phyloP scores from a whole-genome alignment of 257 asterid genomes.

The Solanum virginianum region DNA sequence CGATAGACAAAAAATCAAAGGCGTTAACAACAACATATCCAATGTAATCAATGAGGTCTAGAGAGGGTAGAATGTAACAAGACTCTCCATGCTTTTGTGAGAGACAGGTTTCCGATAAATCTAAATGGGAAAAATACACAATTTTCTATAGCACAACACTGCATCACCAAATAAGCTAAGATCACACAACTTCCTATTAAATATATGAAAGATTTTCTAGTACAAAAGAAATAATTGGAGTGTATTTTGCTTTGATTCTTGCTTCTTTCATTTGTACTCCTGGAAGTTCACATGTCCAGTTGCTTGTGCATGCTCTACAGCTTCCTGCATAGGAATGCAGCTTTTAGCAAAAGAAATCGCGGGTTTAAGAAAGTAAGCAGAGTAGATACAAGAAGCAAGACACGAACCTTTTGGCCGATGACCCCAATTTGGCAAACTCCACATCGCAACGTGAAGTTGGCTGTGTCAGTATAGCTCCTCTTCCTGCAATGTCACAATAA shows the following conservation, averaged over 20 bases:
- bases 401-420: slow-evolving; percentile 66
- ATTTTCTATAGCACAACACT: not conserved
- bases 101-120: not conserved
- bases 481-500: slow-evolving; percentile 30
- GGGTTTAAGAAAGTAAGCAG: not conserved
- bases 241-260: not conserved
- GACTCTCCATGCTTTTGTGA: too few species aligned
- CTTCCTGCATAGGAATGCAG: slow-evolving; percentile 47
- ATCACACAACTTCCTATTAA: not conserved
- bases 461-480: slow-evolving; percentile 85
- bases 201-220: not conserved
- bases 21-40: not conserved
- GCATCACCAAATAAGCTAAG: not conserved
- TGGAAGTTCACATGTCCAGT: slow-evolving; percentile 97
- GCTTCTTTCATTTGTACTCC: slow-evolving; percentile 43
- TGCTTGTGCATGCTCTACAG: slow-evolving; percentile 80
- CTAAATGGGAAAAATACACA: not conserved
- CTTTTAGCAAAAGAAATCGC: not conserved
- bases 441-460: slow-evolving; percentile 88
- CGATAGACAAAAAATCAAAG: too few species aligned
- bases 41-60: too few species aligned
- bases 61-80: too few species aligned
- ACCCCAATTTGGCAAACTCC: slow-evolving; percentile 95
- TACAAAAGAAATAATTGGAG: not conserved
- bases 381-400: not conserved